A percentile compares a stretch with the other conserved stretches of the same genome.
Conservation (phyloP, 768 basidiomycete species). For the Favolaschia claudopus region DNA sequence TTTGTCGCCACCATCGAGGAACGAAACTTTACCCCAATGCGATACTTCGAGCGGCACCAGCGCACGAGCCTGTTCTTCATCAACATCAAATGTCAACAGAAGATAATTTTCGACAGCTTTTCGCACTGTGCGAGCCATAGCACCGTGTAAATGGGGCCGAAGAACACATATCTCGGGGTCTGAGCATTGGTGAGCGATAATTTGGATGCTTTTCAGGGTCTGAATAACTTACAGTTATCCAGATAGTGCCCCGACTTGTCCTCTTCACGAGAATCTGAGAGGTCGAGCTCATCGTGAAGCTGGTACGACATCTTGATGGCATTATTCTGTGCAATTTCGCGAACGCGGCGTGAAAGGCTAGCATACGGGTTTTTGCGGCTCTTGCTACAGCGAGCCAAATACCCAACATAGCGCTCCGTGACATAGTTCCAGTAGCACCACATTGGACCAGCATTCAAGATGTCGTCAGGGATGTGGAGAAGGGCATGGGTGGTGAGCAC, state of each 20-base stretch:
- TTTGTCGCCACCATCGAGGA: conserved; percentile 8
- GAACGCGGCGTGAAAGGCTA: conserved; percentile 2
- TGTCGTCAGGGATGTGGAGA: conserved; percentile 6
- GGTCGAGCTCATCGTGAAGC: background rate
- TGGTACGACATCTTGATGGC: background rate
- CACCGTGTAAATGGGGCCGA: background rate
- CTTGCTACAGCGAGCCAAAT: background rate
- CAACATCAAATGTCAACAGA: background rate
- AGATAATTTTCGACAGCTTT: background rate
- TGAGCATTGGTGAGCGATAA: too few relatives aligned
- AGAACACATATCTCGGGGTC: background rate
- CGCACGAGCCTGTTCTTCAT: background rate
- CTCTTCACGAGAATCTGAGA: background rate
- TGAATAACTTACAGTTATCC: background rate
- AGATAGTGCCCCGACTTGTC: background rate
- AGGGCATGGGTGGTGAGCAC: background rate
- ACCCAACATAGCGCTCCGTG: conserved; percentile 3
- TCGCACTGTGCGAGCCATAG: background rate
- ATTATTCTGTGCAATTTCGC: conserved; percentile 4
- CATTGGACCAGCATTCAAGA: conserved; percentile 5
- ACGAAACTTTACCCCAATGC: conserved; percentile 14
- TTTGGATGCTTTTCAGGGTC: too few relatives aligned
- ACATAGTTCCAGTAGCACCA: conserved; percentile 14
- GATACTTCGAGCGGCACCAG: background rate
- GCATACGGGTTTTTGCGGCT: conserved; percentile 1